A percentile compares a stretch with the other conserved stretches of the same genome.
Conservation (phyloP, 345 rosid genomes). For the Corymbia maculata region DNA sequence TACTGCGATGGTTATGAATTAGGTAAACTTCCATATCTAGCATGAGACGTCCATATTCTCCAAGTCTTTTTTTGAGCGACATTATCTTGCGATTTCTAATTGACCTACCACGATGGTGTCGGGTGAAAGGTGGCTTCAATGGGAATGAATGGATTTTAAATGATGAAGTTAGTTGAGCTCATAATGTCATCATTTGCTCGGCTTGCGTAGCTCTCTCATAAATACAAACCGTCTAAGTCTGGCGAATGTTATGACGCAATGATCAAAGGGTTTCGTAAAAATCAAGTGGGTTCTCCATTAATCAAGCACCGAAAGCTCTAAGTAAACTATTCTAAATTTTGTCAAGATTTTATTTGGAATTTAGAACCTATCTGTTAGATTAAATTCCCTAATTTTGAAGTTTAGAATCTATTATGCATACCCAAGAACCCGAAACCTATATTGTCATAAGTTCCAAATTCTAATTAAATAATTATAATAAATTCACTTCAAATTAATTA, state of each 20-base stretch:
- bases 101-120: background rate
- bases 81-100: background rate
- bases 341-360: no score
- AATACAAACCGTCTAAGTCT: background rate
- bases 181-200: background rate
- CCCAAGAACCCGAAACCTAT: fast-evolving
- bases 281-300: background rate
- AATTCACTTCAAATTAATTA: no score
- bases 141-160: background rate
- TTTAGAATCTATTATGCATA: background rate
- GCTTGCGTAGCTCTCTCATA: background rate
- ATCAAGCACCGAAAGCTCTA: background rate
- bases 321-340: no score
- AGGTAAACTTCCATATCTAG: background rate
- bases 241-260: background rate
- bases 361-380: no score
- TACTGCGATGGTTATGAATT: background rate
- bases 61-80: background rate
- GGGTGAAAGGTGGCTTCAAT: background rate
- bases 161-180: background rate
- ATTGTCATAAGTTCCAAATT: background rate
- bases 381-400: no score
- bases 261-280: background rate
- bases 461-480: fast-evolving
- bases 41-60: background rate